Evolutionary conservation across 2,329 filamentous ascomycete species (phyloP).

Genomic region (Chaetomium globosum): DNA sequence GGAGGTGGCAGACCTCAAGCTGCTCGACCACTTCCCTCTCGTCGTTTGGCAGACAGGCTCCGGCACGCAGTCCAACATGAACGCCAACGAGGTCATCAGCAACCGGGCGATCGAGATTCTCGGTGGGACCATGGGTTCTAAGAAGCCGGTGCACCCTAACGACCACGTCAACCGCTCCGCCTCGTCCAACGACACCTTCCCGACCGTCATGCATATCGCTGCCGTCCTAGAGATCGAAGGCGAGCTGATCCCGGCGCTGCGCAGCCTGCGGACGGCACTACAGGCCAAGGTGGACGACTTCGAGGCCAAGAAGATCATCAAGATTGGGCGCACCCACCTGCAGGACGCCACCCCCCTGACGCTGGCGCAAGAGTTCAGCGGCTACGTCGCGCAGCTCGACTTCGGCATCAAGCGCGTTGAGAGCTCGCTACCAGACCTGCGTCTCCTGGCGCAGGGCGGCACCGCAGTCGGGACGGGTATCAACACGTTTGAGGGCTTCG

Average conservation of each 20-base stretch:
- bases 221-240: slow-evolving; percentile 91
- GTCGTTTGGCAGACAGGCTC: slow-evolving; percentile 99
- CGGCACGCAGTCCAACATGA: slow-evolving; percentile 99
- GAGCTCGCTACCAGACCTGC: slow-evolving; percentile 78
- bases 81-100: slow-evolving; percentile 99
- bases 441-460: slow-evolving; percentile 88
- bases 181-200: slow-evolving; percentile 98
- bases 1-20: slow-evolving; percentile 91
- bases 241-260: slow-evolving; percentile 79
- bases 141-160: slow-evolving; percentile 98
- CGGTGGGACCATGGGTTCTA: slow-evolving; percentile 88
- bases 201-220: slow-evolving; percentile 99
- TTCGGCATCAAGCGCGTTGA: slow-evolving; percentile 86
- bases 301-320: slow-evolving; percentile 85
- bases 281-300: slow-evolving; percentile 89
- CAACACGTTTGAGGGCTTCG: slow-evolving; percentile 96
- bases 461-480: slow-evolving; percentile 96
- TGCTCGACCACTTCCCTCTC: slow-evolving; percentile 95
- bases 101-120: slow-evolving; percentile 98
- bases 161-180: slow-evolving; percentile 99
- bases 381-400: slow-evolving; percentile 93
- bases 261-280: slow-evolving; percentile 78
- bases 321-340: slow-evolving; percentile 96
- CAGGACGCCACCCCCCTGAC: slow-evolving; percentile 97
- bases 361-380: slow-evolving; percentile 95